Conservation (phyloP, 1,284 basidiomycete species). For the Erythrobasidium hasegawianum region DNA sequence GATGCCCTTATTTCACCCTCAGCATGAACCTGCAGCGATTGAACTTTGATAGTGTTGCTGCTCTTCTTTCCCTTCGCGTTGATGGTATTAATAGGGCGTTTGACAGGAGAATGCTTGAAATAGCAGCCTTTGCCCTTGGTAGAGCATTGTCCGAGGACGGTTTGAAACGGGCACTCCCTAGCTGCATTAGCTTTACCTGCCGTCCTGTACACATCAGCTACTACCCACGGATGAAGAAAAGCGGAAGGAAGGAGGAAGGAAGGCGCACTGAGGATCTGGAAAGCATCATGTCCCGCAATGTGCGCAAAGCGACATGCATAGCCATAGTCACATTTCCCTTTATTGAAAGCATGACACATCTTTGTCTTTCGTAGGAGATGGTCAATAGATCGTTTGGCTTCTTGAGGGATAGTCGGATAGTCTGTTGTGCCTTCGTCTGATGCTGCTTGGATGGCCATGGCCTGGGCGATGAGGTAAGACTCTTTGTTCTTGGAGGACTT, state of each 20-base stretch:
- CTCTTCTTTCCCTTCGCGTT: too few species aligned
- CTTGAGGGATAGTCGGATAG: background rate
- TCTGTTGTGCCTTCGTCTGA: too few species aligned
- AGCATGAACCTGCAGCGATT: too few species aligned
- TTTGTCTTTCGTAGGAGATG: background rate
- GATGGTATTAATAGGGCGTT: too few species aligned
- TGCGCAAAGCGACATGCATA: background rate
- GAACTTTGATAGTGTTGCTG: too few species aligned
- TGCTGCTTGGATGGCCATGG: too few species aligned
- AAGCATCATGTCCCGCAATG: conserved; percentile 3
- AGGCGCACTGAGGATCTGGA: background rate
- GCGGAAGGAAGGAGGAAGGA: too few species aligned
- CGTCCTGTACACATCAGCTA: background rate
- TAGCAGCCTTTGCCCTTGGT: background rate
- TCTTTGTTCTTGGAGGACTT: too few species aligned
- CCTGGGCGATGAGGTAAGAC: too few species aligned
- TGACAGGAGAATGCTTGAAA: too few species aligned
- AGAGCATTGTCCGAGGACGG: background rate
- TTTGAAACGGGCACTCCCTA: background rate
- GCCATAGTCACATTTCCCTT: background rate
- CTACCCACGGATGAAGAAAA: too few species aligned
- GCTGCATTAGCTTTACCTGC: background rate
- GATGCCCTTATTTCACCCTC: too few species aligned
- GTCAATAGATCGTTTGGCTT: background rate
- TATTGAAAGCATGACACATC: background rate